Evolutionary conservation across 1,284 basidiomycete species (phyloP), one percentile per base, ranked within the genome.

Genomic region (Tremellales sp.): DNA sequence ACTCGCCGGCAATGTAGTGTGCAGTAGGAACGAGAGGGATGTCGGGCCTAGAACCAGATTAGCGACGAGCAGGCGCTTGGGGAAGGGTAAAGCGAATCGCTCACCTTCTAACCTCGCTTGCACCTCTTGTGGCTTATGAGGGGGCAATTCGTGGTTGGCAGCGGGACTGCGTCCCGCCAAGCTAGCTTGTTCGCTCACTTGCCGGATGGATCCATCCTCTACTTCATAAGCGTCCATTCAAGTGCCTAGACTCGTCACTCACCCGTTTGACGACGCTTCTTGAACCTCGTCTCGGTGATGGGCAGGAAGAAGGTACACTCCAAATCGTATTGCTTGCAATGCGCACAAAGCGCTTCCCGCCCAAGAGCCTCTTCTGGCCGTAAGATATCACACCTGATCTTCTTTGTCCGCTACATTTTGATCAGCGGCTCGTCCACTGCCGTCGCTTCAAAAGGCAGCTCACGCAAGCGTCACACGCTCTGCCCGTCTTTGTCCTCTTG

Each of bases 271-370:
- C 86, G 85, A 76, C 91, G 89, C 78, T 94, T 94, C 78, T 97
- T 97, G 81, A 97, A 97, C 12, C 93, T 84, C 0, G 93, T 98
- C 73, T 97, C 94, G 17, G 93, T 91, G 64, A 98, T 97, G 44
- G 94, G 94, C 19, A 97, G 81, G 79, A 96, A 96, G 75, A 93
- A 97, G 12, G 91, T 94, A 72, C 91, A 97, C 59, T 92, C 89
- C 60, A 91, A 87, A 36, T 83, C 81, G 65, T 90, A 90, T 69
- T 91, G 87, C 47, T 70, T 68, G 60, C 74, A 75, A 52, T 74
- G 71, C 1, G 62, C 65, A 48, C 73, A 75, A 43, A 74, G 62
- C 12, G 49, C 54, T 8, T 59, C 59, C 25, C 41, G 36, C 11
- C 50, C 57, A n/a, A 46, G 43, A 21, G 42, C 27, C 24, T 49